Evolutionary conservation across 164 flowering plant species (phyloP).

Genomic region (Kingdonia uniflora): DNA sequence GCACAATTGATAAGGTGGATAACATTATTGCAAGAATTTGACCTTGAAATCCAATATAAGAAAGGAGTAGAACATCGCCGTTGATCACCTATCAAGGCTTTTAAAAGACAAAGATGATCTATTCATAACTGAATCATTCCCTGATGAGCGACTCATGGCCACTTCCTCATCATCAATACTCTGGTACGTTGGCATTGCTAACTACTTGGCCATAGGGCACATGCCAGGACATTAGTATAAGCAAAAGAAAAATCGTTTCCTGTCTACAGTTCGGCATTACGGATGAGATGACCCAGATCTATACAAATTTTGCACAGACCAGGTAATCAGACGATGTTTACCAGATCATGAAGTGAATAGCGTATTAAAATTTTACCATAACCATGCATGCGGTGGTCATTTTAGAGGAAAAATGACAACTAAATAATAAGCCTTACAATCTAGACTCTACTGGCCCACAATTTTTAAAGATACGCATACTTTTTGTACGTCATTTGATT

Average conservation of each 20-base stretch:
- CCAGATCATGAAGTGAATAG: background rate
- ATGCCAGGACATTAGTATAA: background rate
- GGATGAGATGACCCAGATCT: too few relatives aligned
- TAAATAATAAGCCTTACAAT: background rate
- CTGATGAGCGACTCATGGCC: background rate
- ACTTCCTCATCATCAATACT: background rate
- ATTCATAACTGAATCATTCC: background rate
- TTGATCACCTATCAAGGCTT: background rate
- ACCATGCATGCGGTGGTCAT: background rate
- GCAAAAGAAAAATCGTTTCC: too few relatives aligned
- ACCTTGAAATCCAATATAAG: background rate
- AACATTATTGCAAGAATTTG: background rate
- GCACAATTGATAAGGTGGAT: background rate
- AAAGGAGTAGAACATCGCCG: background rate
- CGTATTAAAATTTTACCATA: too few relatives aligned
- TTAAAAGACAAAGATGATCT: background rate
- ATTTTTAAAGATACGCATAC: background rate
- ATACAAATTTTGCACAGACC: too few relatives aligned
- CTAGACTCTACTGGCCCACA: background rate
- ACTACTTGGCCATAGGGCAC: background rate
- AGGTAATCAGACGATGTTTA: too few relatives aligned
- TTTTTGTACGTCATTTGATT: background rate
- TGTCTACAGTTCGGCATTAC: too few relatives aligned
- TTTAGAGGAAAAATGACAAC: background rate
- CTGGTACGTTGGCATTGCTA: constrained; percentile 1